A percentile compares a stretch with the other conserved stretches of the same genome.
phyloP scores from a whole-genome alignment of 129 eudicot species.

The Escallonia rubra region DNA sequence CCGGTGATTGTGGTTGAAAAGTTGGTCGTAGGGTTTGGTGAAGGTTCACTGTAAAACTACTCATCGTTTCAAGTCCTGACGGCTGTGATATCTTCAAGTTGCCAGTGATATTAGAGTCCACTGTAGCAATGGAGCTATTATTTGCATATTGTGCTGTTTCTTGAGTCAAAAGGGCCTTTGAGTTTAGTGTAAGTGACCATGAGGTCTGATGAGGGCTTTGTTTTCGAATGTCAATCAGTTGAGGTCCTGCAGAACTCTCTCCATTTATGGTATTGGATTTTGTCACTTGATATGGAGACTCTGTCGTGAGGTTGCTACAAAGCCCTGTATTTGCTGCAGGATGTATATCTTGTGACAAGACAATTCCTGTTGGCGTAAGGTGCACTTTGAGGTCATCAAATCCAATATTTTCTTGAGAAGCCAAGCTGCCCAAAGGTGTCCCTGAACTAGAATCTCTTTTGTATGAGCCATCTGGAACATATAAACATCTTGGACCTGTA shows the following conservation, averaged over 20 bases:
- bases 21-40: background rate
- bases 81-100: conserved; percentile 1
- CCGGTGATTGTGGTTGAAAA: background rate
- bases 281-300: too few species aligned
- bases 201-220: background rate
- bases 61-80: background rate
- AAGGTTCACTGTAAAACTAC: background rate
- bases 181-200: background rate
- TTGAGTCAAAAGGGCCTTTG: background rate
- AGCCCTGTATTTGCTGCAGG: background rate
- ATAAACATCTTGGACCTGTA: background rate
- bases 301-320: background rate
- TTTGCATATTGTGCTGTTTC: background rate
- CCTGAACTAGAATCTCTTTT: background rate
- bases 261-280: too few species aligned
- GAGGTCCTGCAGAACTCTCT: too few species aligned
- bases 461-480: background rate
- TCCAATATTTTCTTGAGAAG: background rate
- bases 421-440: background rate
- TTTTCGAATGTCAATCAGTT: background rate
- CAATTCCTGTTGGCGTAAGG: background rate
- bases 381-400: background rate
- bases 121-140: background rate
- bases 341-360: background rate
- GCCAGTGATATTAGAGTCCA: background rate